Conservation (phyloP, 2,329 filamentous ascomycete species). For the Phialophora verrucosa region DNA sequence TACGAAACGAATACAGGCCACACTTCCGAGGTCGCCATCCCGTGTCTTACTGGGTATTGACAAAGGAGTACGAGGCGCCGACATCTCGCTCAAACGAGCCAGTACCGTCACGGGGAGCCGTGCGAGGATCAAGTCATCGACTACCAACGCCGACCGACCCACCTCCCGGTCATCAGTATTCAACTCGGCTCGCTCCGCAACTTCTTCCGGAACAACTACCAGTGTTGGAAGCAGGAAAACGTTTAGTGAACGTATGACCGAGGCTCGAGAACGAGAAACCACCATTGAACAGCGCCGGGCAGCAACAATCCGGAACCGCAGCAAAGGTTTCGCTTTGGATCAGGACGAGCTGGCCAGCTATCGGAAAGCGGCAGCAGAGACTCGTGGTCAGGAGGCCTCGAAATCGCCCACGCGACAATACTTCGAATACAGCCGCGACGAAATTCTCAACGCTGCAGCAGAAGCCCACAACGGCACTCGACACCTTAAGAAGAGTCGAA, state of each 20-base stretch:
- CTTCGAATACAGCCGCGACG: conserved; percentile 67
- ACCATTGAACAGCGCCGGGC: conserved; percentile 48
- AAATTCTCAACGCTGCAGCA: conserved; percentile 55
- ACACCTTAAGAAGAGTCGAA: conserved; percentile 30
- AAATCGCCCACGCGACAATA: conserved; percentile 57
- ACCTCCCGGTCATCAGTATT: conserved; percentile 37
- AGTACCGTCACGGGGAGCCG: conserved; percentile 34
- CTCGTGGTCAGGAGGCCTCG: conserved; percentile 27
- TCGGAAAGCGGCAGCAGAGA: conserved; percentile 47
- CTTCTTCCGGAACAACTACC: conserved; percentile 14
- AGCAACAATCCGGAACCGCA: conserved; percentile 48
- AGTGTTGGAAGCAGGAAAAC: conserved; percentile 52
- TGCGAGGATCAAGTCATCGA: conserved; percentile 10
- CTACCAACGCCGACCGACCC: conserved; percentile 17
- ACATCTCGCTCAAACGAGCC: conserved; percentile 82
- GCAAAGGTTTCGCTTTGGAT: conserved; percentile 51
- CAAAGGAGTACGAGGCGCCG: conserved; percentile 78
- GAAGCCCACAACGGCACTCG: conserved; percentile 26
- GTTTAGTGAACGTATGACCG: conserved; percentile 86
- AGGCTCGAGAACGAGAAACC: conserved; percentile 60
- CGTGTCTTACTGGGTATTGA: conserved; percentile 85
- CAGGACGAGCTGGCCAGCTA: conserved; percentile 52
- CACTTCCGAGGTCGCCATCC: conserved; percentile 74
- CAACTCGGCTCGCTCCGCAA: conserved; percentile 35
- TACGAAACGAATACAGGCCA: conserved; percentile 56